These are phyloP conservation scores for Stramenopiles sp. DNA, from an alignment of 352 stramenopile species.

Conservation along the genomic window DNA sequence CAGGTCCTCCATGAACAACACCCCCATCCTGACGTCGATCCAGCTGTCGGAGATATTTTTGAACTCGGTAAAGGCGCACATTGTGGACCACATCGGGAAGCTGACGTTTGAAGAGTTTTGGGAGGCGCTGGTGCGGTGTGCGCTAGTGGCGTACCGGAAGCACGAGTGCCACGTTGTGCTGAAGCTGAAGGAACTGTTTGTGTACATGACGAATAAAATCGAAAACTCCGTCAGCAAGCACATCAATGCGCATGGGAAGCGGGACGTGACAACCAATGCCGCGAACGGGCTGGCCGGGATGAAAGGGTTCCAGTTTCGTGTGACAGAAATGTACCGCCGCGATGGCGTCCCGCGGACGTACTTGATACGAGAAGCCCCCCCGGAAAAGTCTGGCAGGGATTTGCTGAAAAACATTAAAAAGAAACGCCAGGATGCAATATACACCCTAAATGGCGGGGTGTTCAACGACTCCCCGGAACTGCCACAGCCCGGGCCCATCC, in stretches of 20 bases:
- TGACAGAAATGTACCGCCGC: neutral
- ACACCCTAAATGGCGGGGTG: neutral
- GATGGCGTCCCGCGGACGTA: neutral
- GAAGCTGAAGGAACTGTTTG: neutral
- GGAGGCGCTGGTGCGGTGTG: slow-evolving; percentile 25
- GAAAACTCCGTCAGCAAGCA: neutral
- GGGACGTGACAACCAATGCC: neutral
- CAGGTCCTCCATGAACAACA: neutral
- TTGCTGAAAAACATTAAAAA: neutral
- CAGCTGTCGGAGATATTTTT: slow-evolving; percentile 5
- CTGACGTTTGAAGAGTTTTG: slow-evolving; percentile 26
- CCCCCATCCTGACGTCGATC: neutral
- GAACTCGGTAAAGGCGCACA: neutral
- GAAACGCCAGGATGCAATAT: neutral
- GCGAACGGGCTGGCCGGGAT: neutral
- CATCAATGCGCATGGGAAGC: neutral
- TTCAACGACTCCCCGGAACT: neutral
- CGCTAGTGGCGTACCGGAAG: slow-evolving; percentile 19
- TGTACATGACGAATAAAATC: slow-evolving; percentile 11
- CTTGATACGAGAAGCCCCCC: neutral
- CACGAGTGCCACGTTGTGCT: neutral
- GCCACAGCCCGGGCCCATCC: too few relatives aligned
- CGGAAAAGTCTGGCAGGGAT: neutral
- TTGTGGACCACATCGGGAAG: slow-evolving; percentile 17
- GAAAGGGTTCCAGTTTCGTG: neutral